phyloP scores from a whole-genome alignment of 2,329 filamentous ascomycete genomes.

The Elsinoe necatrix region DNA sequence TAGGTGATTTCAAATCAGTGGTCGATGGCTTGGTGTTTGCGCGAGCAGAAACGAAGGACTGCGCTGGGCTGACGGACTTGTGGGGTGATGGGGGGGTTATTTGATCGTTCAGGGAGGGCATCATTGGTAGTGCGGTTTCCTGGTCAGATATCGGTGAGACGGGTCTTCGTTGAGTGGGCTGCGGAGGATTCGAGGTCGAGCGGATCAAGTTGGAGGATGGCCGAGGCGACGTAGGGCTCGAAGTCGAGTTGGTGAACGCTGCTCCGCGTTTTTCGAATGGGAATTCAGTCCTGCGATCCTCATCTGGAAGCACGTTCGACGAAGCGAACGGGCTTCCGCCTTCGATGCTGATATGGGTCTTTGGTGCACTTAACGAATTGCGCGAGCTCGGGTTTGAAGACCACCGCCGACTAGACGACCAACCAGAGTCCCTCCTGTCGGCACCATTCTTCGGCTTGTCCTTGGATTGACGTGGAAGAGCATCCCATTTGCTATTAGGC shows the following conservation, averaged over 20 bases:
- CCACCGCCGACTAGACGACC: slow-evolving; percentile 6
- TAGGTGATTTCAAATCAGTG: background rate
- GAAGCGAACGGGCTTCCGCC: slow-evolving; percentile 4
- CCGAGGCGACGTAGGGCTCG: background rate
- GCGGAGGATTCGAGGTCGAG: slow-evolving; percentile 5
- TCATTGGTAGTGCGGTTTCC: background rate
- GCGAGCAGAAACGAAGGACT: slow-evolving; percentile 6
- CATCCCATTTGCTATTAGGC: slow-evolving; percentile 14
- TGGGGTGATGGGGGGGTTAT: background rate
- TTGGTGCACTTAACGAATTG: background rate
- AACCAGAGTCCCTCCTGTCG: slow-evolving; percentile 4
- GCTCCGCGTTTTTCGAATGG: background rate
- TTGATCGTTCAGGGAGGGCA: background rate
- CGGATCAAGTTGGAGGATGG: slow-evolving; percentile 9
- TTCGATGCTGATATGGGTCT: slow-evolving; percentile 3
- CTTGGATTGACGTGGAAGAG: slow-evolving; percentile 1
- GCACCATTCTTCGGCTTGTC: background rate
- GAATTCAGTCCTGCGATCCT: slow-evolving; percentile 5
- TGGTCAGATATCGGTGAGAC: slow-evolving; percentile 8
- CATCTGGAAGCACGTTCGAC: slow-evolving; percentile 4
- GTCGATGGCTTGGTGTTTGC: background rate
- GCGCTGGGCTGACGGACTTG: slow-evolving; percentile 7
- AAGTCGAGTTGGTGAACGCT: background rate
- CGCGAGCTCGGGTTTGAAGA: slow-evolving; percentile 11
- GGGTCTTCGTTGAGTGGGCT: background rate